Conservation (phyloP, 2,329 filamentous ascomycete species). For the Scedosporium minutisporum region DNA sequence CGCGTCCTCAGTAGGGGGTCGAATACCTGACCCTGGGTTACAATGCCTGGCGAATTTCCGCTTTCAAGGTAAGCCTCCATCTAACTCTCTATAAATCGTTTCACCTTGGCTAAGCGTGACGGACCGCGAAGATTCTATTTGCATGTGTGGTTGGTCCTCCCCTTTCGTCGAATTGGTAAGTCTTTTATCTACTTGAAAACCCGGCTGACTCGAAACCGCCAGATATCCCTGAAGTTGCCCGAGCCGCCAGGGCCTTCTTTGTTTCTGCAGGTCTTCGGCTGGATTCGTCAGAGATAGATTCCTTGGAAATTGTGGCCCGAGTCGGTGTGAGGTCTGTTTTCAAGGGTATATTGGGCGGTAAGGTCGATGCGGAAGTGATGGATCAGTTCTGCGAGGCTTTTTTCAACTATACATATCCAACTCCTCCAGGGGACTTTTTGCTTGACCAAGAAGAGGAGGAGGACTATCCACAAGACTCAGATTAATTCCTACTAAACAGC, state of each 20-base stretch:
- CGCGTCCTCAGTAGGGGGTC: too few species aligned
- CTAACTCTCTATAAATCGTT: too few species aligned
- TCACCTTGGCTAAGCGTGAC: too few species aligned
- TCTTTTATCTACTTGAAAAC: too few species aligned
- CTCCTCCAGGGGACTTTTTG: neutral
- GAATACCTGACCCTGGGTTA: too few species aligned
- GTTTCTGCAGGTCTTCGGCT: neutral
- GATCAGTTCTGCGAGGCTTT: neutral
- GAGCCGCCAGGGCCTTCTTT: neutral
- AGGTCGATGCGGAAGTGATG: neutral
- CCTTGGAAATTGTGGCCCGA: neutral
- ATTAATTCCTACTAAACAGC: too few species aligned
- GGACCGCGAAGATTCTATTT: neutral
- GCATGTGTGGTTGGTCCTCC: neutral
- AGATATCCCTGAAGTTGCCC: neutral
- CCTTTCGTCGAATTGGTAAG: neutral
- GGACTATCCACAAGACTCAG: neutral
- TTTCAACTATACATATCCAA: neutral
- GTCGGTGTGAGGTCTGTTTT: neutral
- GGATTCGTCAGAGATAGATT: neutral
- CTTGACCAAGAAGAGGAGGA: neutral
- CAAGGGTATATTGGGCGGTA: neutral
- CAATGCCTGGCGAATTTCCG: too few species aligned
- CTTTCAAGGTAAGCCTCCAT: too few species aligned
- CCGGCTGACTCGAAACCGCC: neutral